A percentile compares a stretch with the other conserved stretches of the same genome.
These are phyloP conservation scores for Fraxinus greggii DNA, from an alignment of 305 asterid genomes.

Conservation along the genomic window DNA sequence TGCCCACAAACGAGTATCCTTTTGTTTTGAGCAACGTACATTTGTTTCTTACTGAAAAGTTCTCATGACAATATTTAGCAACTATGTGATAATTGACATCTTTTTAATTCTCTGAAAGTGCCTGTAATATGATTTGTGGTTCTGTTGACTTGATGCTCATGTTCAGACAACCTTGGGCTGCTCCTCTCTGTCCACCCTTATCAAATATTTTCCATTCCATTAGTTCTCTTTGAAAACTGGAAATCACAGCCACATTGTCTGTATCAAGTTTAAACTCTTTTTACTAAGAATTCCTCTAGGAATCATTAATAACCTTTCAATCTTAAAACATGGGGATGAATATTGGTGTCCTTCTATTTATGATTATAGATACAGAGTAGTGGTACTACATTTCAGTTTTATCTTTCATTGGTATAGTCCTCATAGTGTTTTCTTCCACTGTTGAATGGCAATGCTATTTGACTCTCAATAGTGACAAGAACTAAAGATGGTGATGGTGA, in stretches of 20 bases:
- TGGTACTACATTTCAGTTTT: neutral
- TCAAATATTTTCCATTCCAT: neutral
- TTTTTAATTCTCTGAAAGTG: conserved; percentile 1
- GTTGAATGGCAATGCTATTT: neutral
- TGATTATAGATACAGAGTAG: neutral
- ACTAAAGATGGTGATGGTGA: neutral
- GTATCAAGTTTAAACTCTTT: neutral
- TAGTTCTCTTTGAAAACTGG: neutral
- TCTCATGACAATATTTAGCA: neutral
- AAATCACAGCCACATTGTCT: neutral
- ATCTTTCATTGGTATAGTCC: neutral
- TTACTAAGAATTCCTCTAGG: neutral
- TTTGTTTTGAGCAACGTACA: neutral
- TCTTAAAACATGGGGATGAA: neutral
- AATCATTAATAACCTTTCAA: neutral
- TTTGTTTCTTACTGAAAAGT: conserved; percentile 14
- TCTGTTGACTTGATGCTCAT: conserved; percentile 13
- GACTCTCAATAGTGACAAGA: neutral
- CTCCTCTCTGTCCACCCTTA: neutral
- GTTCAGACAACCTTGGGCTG: neutral
- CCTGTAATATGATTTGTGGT: neutral
- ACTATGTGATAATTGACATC: neutral
- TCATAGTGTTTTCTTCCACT: neutral
- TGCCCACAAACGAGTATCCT: neutral
- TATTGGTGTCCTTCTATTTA: neutral